Conservation (phyloP, 2,329 filamentous ascomycete species). For the Fusarium floridanum region DNA sequence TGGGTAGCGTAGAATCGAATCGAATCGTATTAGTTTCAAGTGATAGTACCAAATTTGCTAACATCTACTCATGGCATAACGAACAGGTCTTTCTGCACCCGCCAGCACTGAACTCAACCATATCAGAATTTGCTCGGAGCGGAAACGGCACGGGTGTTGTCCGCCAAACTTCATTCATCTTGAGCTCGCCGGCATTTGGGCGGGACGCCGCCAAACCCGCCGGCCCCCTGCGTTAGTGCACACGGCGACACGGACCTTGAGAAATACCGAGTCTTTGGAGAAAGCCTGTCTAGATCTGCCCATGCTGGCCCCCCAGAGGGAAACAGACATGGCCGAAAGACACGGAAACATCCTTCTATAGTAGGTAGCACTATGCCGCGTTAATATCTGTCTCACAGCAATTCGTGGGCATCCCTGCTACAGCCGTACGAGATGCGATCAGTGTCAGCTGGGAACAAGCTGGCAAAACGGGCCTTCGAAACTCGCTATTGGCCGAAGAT, state of each 20-base stretch:
- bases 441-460: constrained; percentile 15
- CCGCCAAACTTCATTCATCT: background rate
- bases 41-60: background rate
- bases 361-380: background rate
- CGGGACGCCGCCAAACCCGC: constrained; percentile 20
- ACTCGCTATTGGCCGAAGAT: constrained; percentile 33
- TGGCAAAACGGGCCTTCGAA: constrained; percentile 35
- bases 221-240: constrained; percentile 37
- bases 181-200: constrained; percentile 3
- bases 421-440: constrained; percentile 6
- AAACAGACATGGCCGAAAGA: background rate
- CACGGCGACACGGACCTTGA: background rate
- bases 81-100: background rate
- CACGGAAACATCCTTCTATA: background rate
- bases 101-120: background rate
- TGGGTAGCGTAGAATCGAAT: background rate
- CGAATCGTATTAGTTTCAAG: background rate
- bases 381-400: background rate
- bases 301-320: background rate
- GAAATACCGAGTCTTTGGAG: background rate
- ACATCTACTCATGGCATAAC: background rate
- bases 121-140: background rate
- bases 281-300: background rate
- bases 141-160: constrained; percentile 2
- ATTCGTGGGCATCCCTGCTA: background rate